Conservation (phyloP, 176 grass and related monocot species). For the Carex cristatella region DNA sequence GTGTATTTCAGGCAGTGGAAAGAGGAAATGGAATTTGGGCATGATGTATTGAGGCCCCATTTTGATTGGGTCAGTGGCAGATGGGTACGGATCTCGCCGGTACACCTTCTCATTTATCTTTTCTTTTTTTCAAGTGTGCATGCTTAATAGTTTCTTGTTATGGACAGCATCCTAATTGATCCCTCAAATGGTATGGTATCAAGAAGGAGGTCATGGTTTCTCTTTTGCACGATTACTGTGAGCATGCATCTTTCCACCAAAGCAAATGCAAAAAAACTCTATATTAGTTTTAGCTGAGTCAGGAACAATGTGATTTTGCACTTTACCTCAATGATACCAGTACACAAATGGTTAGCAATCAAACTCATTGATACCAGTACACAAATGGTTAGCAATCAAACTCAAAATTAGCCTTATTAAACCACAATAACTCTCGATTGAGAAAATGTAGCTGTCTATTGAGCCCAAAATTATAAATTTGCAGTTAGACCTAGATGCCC, state of each 20-base stretch:
- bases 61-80: conserved; percentile 63
- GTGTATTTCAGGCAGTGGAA: conserved; percentile 73
- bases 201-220: neutral
- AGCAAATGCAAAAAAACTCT: neutral
- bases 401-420: neutral
- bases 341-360: neutral
- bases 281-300: neutral
- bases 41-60: conserved; percentile 52
- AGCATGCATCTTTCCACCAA: neutral
- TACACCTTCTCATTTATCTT: conserved; percentile 19
- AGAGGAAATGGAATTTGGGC: conserved; percentile 61
- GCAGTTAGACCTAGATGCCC: neutral
- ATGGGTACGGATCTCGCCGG: conserved; percentile 54
- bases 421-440: neutral
- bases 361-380: neutral
- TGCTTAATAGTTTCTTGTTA: neutral
- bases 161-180: neutral
- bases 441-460: neutral
- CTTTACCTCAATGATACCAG: neutral
- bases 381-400: neutral
- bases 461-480: neutral
- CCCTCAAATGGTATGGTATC: neutral
- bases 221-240: neutral
- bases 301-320: neutral
- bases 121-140: neutral